These are phyloP conservation scores for Brassica nigra DNA, from an alignment of 345 rosid genomes.

Conservation along the genomic window DNA sequence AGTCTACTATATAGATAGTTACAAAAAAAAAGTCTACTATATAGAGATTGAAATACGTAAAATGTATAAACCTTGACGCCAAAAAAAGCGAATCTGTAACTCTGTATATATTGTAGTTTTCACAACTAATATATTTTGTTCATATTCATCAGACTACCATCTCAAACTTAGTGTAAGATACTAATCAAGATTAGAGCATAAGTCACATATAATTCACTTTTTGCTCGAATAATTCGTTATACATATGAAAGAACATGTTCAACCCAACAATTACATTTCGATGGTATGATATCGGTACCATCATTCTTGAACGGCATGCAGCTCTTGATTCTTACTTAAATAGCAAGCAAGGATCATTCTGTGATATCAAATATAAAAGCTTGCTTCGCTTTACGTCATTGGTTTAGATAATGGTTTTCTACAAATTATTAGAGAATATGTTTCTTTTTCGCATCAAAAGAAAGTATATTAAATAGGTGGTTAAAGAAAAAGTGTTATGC, in stretches of 20 bases:
- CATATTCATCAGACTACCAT: no score
- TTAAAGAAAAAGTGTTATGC: conserved; percentile 57
- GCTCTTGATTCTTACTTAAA: conserved; percentile 22
- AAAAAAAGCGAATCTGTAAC: no score
- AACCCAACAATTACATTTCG: background rate
- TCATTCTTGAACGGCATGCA: conserved; percentile 15
- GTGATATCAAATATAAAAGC: conserved; percentile 21
- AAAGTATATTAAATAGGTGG: conserved; percentile 45
- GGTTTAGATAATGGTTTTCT: conserved; percentile 5
- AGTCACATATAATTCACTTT: no score
- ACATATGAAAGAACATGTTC: background rate
- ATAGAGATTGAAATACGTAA: no score
- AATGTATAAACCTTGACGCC: no score
- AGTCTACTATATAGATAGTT: background rate
- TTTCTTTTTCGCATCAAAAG: conserved; percentile 14
- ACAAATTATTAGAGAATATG: conserved; percentile 40
- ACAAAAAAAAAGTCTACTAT: no score
- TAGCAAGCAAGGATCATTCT: conserved; percentile 26
- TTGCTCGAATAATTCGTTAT: background rate
- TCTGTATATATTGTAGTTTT: no score
- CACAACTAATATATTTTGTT: no score
- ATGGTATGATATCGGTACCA: no score
- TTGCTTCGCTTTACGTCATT: conserved; percentile 21
- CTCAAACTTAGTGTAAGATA: no score
- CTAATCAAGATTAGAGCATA: no score